Conservation (phyloP, 345 rosid genomes). For the Lepidium sativum region DNA sequence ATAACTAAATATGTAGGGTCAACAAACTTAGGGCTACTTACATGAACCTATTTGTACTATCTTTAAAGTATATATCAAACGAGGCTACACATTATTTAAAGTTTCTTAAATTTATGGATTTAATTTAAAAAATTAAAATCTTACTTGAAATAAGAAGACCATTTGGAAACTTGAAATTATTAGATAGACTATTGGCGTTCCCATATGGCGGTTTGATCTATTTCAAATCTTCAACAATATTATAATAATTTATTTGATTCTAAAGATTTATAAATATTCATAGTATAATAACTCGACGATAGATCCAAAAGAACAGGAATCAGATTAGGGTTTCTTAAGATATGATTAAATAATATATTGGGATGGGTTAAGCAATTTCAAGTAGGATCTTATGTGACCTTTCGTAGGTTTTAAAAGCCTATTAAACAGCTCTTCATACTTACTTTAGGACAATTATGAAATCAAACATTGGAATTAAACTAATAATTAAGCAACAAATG, state of each 20-base stretch:
- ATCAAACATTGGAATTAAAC: slow-evolving; percentile 1
- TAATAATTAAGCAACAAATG: not conserved
- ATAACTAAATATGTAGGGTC: no score
- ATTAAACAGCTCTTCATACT: slow-evolving; percentile 13
- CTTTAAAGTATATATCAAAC: no score
- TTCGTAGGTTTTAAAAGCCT: slow-evolving; percentile 14
- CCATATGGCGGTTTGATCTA: slow-evolving; percentile 5
- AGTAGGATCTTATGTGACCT: slow-evolving; percentile 14
- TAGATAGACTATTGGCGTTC: slow-evolving; percentile 8
- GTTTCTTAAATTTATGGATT: no score
- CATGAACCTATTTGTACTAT: no score
- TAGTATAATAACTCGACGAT: not conserved
- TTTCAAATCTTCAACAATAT: slow-evolving; percentile 8
- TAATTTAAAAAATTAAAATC: no score
- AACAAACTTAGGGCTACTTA: no score
- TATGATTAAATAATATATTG: slow-evolving; percentile 5
- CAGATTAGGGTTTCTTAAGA: slow-evolving; percentile 16
- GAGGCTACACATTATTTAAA: no score
- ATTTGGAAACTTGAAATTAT: slow-evolving; percentile 6
- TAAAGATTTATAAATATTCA: not conserved
- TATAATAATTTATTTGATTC: slow-evolving; percentile 1
- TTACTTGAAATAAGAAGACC: not conserved
- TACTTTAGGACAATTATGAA: slow-evolving; percentile 4
- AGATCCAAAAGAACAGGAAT: slow-evolving; percentile 18
- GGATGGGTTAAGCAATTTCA: slow-evolving; percentile 6